These are phyloP conservation scores for Chrysanthemum makinoi DNA, from an alignment of 129 eudicot species.

Conservation along the genomic window DNA sequence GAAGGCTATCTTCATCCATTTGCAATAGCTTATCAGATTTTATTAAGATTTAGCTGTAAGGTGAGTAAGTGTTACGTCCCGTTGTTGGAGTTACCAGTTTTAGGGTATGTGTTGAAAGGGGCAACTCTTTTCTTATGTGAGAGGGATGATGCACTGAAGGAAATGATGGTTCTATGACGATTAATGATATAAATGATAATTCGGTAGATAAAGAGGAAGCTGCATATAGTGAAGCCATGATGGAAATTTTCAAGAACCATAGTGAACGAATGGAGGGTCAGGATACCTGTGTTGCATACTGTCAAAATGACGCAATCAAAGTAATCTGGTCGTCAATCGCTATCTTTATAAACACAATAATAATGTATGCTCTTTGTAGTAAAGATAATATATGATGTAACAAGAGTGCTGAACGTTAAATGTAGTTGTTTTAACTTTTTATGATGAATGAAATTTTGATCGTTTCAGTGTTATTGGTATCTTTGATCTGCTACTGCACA, in stretches of 20 bases:
- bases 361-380: no score
- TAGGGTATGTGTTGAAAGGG: not conserved
- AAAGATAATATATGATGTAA: no score
- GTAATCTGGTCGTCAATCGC: no score
- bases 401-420: no score
- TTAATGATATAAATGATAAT: not conserved
- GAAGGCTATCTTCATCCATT: no score
- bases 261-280: not conserved
- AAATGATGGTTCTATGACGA: not conserved
- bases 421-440: no score
- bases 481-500: no score
- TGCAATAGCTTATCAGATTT: not conserved
- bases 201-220: not conserved
- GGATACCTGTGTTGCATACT: no score
- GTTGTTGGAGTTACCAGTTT: not conserved
- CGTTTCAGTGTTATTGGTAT: no score
- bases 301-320: no score
- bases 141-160: not conserved
- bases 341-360: no score
- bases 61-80: not conserved
- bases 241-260: not conserved
- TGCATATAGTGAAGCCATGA: not conserved
- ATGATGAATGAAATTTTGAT: no score
- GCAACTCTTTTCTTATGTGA: not conserved
- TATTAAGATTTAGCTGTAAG: not conserved